A percentile compares a stretch with the other conserved stretches of the same genome.
phyloP scores from a whole-genome alignment of 1,284 basidiomycete species.

The Cerioporus squamosus region DNA sequence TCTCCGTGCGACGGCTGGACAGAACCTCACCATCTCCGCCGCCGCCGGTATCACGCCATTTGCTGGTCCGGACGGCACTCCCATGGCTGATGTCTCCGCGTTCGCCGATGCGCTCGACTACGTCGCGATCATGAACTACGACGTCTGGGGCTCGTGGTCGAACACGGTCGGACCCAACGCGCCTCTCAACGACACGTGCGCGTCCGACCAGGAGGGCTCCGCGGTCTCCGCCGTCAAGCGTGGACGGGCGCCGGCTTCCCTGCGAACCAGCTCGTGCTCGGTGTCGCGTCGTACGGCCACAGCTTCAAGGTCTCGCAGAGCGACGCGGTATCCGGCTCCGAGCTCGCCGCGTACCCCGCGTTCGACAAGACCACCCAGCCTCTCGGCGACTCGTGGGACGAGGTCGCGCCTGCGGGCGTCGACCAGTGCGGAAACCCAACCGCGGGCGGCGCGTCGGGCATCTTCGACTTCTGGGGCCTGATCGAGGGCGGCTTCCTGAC shows the following conservation, averaged over 20 bases:
- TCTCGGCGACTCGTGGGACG: conserved; percentile 48
- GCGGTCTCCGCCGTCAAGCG: conserved; percentile 62
- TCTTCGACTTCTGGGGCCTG: conserved; percentile 47
- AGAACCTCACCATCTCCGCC: conserved; percentile 55
- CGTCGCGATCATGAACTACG: conserved; percentile 78
- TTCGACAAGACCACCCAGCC: conserved; percentile 44
- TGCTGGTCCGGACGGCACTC: conserved; percentile 51
- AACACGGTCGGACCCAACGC: conserved; percentile 65
- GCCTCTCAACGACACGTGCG: conserved; percentile 66
- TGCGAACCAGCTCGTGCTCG: conserved; percentile 64
- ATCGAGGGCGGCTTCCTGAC: conserved; percentile 45
- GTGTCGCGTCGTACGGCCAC: conserved; percentile 63
- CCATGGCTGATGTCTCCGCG: conserved; percentile 57
- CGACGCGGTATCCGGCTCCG: conserved; percentile 34
- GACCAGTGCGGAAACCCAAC: conserved; percentile 45
- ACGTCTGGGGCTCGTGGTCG: conserved; percentile 65
- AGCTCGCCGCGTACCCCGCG: conserved; percentile 40
- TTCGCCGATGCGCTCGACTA: conserved; percentile 68
- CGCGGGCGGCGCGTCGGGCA: conserved; percentile 38
- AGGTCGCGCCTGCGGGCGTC: conserved; percentile 28
- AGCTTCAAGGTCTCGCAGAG: conserved; percentile 41
- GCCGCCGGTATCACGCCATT: conserved; percentile 63
- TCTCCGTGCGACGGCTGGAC: conserved; percentile 41
- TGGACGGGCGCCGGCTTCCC: conserved; percentile 73
- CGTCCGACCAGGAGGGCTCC: conserved; percentile 61